phyloP scores from a whole-genome alignment of 1,139 yeast species.

The Lodderomyces margitis region DNA sequence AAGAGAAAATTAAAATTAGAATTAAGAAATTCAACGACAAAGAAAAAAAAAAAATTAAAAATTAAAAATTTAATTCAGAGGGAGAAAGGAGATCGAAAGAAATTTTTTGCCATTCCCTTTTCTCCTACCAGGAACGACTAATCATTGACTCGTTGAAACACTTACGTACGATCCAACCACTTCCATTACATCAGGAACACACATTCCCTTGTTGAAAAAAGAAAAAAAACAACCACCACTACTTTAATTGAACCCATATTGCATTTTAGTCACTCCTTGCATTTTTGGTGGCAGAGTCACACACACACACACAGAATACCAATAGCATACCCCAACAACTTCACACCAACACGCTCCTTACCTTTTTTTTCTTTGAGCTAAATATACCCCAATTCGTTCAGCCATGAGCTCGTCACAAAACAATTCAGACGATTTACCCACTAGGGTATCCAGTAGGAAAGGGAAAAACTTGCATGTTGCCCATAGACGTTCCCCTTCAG shows the following conservation, averaged over 20 bases:
- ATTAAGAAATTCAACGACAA: too few species aligned
- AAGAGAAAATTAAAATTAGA: not conserved
- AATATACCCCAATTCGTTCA: not conserved
- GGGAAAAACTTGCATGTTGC: constrained; percentile 72
- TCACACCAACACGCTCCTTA: not conserved
- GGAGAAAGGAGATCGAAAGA: too few species aligned
- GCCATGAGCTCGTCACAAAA: not conserved
- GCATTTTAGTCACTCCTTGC: not conserved
- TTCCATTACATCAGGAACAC: too few species aligned
- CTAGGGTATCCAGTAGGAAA: constrained; percentile 21
- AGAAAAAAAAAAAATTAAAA: too few species aligned
- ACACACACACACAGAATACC: not conserved
- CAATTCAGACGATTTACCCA: constrained; percentile 16
- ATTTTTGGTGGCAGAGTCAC: not conserved
- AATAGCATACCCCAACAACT: too few species aligned
- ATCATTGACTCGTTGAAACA: too few species aligned
- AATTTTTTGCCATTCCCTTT: too few species aligned
- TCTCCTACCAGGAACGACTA: too few species aligned
- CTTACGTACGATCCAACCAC: too few species aligned
- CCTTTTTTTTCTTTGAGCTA: too few species aligned
- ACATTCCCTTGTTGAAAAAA: too few species aligned
- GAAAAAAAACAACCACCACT: not conserved
- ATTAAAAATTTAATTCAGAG: too few species aligned
- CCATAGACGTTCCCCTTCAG: constrained; percentile 91
- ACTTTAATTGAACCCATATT: not conserved